These are phyloP conservation scores for Gossypium gossypioides DNA, from an alignment of 441 rosid genomes.

Conservation along the genomic window DNA sequence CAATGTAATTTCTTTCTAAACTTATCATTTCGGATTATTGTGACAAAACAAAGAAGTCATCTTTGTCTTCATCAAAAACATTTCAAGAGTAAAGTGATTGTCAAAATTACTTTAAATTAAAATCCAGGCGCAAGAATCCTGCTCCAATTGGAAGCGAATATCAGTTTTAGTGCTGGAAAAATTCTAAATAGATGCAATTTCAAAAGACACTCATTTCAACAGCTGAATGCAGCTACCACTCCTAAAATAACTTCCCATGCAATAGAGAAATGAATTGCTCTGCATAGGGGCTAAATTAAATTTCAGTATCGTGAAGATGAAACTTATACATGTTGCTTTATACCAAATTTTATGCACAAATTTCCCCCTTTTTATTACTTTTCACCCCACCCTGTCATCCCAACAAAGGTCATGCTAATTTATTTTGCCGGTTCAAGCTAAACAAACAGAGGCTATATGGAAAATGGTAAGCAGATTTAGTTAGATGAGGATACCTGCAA, in stretches of 20 bases:
- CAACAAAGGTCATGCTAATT: background rate
- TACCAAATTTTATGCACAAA: background rate
- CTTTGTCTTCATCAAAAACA: background rate
- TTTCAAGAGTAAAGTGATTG: background rate
- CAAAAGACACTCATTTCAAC: background rate
- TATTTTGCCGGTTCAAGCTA: background rate
- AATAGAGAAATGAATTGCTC: background rate
- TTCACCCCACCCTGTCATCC: background rate
- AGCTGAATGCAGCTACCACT: background rate
- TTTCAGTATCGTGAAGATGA: background rate
- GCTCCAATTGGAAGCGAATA: background rate
- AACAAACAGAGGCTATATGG: background rate
- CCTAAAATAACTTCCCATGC: background rate
- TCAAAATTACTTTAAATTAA: constrained; percentile 1
- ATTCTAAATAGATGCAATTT: background rate
- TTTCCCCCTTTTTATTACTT: background rate
- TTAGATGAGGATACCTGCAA: constrained; percentile 48
- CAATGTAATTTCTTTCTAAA: background rate
- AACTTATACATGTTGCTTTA: background rate
- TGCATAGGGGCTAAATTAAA: background rate
- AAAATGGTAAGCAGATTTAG: background rate
- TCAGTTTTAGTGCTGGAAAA: background rate
- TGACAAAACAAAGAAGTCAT: background rate
- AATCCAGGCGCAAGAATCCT: background rate
- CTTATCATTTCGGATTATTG: background rate